Base-by-base conservation (phyloP, 495 filamentous ascomycete species). In the Aspergillus ostianus region DNA sequence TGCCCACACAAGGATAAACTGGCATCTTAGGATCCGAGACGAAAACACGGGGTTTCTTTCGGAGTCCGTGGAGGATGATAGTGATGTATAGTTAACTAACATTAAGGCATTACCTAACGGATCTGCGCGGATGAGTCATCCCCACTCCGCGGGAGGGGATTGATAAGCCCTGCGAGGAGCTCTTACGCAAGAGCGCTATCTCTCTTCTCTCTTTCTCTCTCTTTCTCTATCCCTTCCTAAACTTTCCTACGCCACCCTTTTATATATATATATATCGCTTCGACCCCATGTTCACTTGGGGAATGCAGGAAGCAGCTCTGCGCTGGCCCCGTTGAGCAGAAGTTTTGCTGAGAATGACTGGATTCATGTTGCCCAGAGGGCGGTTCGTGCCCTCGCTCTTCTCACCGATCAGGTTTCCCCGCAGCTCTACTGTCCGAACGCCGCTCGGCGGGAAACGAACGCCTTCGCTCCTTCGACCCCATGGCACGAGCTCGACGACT, bases 321-420 rank as follows among this genome's bases (percentile, higher is more conserved):
- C 9, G 26, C 46, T 46, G 9, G 41, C 48, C 45, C 23, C 48
- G n/a, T 32, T 51, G 12, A 29, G 56, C 60, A 55, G 49, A 52
- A 51, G 56, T 23, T 41, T 57, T 63, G 57, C 60, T 47, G 27
- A 62, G 2, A 49, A 66, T 70, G 64, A 58, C 56, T 61, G 64
- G 56, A 19, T 41, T 51, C 52, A 44, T 65, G 27, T 45, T 65
- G n/a, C 49, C 41, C 23, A 51, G 64, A 55, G 59, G 55, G 41
- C 53, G 57, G 55, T 47, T 55, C 27, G 47, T 55, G 57, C 53
- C 62, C 45, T 45, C 48, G 27, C 56, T 56, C 23, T 56, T 53
- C 26, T 57, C 60, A 49, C 53, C 54, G 29, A 3, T 55, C n/a
- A 56, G 57, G 47, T 9, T 58, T 59, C 63, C 64, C 64, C 63